Conservation (phyloP, 305 asterid species). For the Nicotiana rustica region DNA sequence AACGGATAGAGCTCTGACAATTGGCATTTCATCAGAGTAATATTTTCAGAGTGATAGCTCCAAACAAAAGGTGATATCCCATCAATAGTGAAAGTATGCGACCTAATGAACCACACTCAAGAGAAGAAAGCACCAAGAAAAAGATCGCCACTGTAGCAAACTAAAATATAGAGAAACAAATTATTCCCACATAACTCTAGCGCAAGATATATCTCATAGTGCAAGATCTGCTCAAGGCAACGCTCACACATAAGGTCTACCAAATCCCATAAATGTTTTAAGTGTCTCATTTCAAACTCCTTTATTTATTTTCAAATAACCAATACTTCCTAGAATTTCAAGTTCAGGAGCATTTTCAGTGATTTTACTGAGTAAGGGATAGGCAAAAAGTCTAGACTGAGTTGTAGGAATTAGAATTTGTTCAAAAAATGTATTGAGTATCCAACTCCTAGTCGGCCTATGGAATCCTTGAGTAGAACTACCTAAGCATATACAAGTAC, state of each 20-base stretch:
- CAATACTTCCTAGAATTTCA: neutral
- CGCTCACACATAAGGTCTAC: conserved; percentile 21
- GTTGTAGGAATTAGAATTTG: neutral
- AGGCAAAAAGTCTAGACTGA: neutral
- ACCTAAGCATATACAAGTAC: neutral
- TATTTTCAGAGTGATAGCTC: neutral
- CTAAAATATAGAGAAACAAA: conserved; percentile 13
- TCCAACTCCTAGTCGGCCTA: conserved; percentile 4
- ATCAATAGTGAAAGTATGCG: neutral
- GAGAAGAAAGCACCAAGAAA: neutral
- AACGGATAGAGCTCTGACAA: conserved; percentile 1
- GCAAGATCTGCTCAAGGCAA: conserved; percentile 4
- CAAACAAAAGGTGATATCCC: neutral
- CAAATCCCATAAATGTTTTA: neutral
- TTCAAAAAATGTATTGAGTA: neutral
- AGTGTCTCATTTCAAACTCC: neutral
- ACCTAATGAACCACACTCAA: neutral
- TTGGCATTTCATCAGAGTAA: conserved; percentile 11
- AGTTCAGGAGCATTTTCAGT: conserved; percentile 22
- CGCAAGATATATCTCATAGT: conserved; percentile 9
- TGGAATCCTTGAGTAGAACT: neutral
- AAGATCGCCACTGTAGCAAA: neutral
- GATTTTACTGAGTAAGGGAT: neutral
- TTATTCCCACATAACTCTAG: conserved; percentile 16
- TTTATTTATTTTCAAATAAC: neutral